A percentile compares a stretch with the other conserved stretches of the same genome.
Conservation (phyloP, 176 grass and related monocot genomes). For the Rhynchospora tenuis region DNA sequence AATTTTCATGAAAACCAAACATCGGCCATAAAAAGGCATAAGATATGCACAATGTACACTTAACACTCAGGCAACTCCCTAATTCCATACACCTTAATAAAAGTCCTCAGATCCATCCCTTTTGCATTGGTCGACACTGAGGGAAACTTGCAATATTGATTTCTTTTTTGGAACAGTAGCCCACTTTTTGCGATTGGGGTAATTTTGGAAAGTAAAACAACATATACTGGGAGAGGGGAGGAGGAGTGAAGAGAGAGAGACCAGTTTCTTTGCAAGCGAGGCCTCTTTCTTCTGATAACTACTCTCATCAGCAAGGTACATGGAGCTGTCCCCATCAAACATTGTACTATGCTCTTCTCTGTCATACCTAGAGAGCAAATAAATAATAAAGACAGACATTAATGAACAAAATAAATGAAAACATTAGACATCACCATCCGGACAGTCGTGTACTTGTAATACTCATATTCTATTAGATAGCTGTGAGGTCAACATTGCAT, state of each 20-base stretch:
- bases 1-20: constrained; percentile 12
- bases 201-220: constrained; percentile 4
- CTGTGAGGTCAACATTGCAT: background rate
- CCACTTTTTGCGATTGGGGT: background rate
- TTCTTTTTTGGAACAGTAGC: background rate
- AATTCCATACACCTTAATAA: background rate
- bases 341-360: constrained; percentile 90
- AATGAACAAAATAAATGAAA: background rate
- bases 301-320: constrained; percentile 68
- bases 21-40: background rate
- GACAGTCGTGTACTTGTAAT: background rate
- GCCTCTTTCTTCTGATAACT: constrained; percentile 85
- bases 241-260: constrained; percentile 20
- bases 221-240: background rate
- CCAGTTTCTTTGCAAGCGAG: constrained; percentile 77
- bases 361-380: constrained; percentile 68
- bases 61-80: constrained; percentile 2
- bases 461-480: background rate
- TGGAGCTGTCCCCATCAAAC: constrained; percentile 75
- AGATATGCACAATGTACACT: background rate
- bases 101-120: background rate
- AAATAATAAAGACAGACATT: constrained; percentile 1
- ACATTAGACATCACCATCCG: background rate
- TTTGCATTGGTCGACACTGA: background rate
- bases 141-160: background rate